A percentile compares a stretch with the other conserved stretches of the same genome.
These are phyloP conservation scores for Solanum megistacrolobum DNA, from an alignment of 257 asterid species.

Conservation along the genomic window DNA sequence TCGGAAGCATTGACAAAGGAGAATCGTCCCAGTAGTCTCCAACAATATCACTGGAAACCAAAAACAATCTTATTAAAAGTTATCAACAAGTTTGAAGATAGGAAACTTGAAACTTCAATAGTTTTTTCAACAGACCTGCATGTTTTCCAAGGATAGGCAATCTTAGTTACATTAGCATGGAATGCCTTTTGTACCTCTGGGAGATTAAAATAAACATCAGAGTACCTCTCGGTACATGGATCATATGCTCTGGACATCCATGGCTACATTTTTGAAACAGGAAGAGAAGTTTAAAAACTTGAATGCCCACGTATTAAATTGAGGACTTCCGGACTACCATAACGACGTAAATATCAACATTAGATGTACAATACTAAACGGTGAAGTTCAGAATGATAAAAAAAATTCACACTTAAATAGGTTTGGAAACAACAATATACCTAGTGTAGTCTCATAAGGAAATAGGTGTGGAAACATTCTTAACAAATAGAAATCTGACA, in stretches of 20 bases:
- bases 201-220: constrained; percentile 62
- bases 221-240: constrained; percentile 81
- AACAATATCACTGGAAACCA: constrained; percentile 56
- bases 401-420: background rate
- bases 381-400: background rate
- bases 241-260: constrained; percentile 92
- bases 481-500: background rate
- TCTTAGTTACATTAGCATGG: constrained; percentile 67
- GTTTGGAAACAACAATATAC: background rate
- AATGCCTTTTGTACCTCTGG: constrained; percentile 86
- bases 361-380: background rate
- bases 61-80: background rate
- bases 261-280: constrained; percentile 43
- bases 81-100: background rate
- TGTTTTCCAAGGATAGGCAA: constrained; percentile 75
- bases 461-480: background rate
- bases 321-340: background rate
- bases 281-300: background rate
- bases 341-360: background rate
- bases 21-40: constrained; percentile 84
- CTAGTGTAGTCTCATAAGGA: background rate
- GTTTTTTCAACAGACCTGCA: constrained; percentile 51
- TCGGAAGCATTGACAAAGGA: constrained; percentile 88
- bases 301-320: background rate
- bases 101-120: constrained; percentile 4